Percentiles rank a stretch among this genome's conserved stretches.
Conservation (phyloP, 768 basidiomycete species). For the Collybia mongolica region DNA sequence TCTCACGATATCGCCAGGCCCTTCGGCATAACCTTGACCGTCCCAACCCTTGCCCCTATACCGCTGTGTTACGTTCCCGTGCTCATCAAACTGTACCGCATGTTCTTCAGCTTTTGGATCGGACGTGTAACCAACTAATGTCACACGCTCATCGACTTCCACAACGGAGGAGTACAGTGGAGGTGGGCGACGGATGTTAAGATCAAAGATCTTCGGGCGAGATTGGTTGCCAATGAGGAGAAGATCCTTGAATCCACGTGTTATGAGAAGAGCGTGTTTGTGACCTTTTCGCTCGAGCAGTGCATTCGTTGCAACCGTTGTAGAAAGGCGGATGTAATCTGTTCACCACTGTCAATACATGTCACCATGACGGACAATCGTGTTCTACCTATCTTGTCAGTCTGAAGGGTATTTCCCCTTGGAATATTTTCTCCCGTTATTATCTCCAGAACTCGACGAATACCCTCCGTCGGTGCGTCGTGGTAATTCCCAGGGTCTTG, state of each 20-base stretch:
- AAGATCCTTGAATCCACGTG: conserved; percentile 88
- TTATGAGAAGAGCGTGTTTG: conserved; percentile 87
- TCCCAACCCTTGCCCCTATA: conserved; percentile 83
- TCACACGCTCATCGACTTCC: conserved; percentile 89
- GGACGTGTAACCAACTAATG: conserved; percentile 89
- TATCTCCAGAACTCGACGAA: conserved; percentile 79
- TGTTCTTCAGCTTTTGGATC: conserved; percentile 81
- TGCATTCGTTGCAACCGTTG: conserved; percentile 96
- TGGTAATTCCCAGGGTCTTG: conserved; percentile 85
- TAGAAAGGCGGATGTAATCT: conserved; percentile 92
- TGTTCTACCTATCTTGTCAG: conserved; percentile 71
- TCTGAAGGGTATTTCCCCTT: conserved; percentile 64
- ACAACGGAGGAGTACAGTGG: conserved; percentile 79
- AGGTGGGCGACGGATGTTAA: conserved; percentile 78
- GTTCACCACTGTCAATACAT: conserved; percentile 4
- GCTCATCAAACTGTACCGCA: conserved; percentile 72
- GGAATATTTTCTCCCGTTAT: conserved; percentile 69
- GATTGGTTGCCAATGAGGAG: conserved; percentile 94
- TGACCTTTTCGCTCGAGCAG: conserved; percentile 94
- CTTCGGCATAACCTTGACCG: conserved; percentile 65
- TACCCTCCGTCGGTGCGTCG: conserved; percentile 95
- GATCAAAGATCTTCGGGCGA: conserved; percentile 91
- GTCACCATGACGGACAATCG: conserved; percentile 10
- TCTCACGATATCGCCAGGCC: conserved; percentile 75
- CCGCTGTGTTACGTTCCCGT: conserved; percentile 62